A percentile compares a stretch with the other conserved stretches of the same genome.
These are phyloP conservation scores for Sindora glabra DNA, from an alignment of 306 rosid genomes.

Conservation along the genomic window DNA sequence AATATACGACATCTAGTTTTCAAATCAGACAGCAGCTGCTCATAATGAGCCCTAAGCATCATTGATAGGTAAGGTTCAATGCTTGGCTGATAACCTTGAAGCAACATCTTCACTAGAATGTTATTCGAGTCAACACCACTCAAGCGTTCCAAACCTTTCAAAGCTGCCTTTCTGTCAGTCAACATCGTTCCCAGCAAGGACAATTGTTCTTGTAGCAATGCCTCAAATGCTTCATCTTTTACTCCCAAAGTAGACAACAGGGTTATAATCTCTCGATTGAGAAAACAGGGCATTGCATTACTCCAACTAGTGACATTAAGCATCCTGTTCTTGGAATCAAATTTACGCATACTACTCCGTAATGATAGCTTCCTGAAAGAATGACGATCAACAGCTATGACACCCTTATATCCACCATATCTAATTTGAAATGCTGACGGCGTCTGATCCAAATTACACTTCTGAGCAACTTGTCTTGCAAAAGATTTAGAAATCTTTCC, in stretches of 20 bases:
- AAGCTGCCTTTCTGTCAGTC: conserved; percentile 49
- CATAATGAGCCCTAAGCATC: conserved; percentile 79
- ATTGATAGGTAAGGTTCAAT: conserved; percentile 77
- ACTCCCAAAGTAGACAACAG: conserved; percentile 76
- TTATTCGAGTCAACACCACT: conserved; percentile 52
- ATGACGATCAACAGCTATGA: conserved; percentile 67
- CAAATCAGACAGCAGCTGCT: conserved; percentile 63
- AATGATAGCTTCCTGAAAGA: conserved; percentile 74
- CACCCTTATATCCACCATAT: conserved; percentile 95
- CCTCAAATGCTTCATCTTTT: conserved; percentile 63
- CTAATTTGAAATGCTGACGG: conserved; percentile 97
- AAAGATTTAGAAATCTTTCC: conserved; percentile 78
- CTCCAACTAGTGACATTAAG: conserved; percentile 81
- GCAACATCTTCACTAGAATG: conserved; percentile 74
- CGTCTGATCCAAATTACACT: conserved; percentile 49
- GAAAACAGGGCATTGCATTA: conserved; percentile 78
- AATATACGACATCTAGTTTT: conserved; percentile 66
- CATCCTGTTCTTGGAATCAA: conserved; percentile 75
- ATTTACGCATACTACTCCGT: conserved; percentile 82
- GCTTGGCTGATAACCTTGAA: conserved; percentile 67
- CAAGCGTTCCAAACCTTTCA: conserved; percentile 55
- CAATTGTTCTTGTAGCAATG: conserved; percentile 68
- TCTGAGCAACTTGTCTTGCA: conserved; percentile 72
- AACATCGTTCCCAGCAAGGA: conserved; percentile 57
- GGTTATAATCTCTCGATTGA: conserved; percentile 78